Evolutionary conservation across 257 asterid species (phyloP).

Genomic region (Thymus mandschuricus): DNA sequence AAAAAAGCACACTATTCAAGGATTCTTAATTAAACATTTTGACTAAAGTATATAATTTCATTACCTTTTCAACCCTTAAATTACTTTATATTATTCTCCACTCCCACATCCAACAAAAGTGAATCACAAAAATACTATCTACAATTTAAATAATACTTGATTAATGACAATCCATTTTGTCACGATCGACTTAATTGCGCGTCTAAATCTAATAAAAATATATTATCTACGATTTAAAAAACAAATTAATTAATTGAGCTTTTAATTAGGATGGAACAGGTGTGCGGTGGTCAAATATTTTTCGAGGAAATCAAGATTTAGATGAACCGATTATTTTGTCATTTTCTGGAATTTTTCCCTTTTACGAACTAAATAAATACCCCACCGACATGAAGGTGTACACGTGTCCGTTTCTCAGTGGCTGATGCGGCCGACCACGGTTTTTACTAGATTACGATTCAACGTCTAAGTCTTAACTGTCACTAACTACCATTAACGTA

Average conservation of each 20-base stretch:
- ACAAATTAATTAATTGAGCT: too few relatives aligned
- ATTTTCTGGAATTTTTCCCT: background rate
- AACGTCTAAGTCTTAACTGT: conserved; percentile 8
- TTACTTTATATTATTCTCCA: background rate
- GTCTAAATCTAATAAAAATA: background rate
- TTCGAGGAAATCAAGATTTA: conserved; percentile 21
- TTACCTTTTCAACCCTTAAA: background rate
- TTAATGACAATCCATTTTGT: background rate
- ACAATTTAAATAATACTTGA: too few relatives aligned
- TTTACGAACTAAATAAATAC: conserved; percentile 3
- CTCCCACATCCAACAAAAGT: background rate
- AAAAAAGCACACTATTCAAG: too few relatives aligned
- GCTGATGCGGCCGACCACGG: conserved; percentile 25
- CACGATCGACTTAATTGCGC: background rate
- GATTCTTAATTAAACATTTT: too few relatives aligned
- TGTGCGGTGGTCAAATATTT: background rate
- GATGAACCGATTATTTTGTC: conserved; percentile 5
- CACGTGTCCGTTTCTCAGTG: background rate
- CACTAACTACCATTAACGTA: conserved; percentile 1
- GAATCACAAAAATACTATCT: too few relatives aligned
- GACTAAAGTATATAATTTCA: background rate
- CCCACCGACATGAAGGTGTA: background rate
- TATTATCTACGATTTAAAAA: too few relatives aligned
- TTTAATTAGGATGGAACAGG: too few relatives aligned
- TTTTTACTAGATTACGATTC: background rate